Evolutionary conservation across 352 stramenopile genomes (phyloP), one percentile per base, ranked within the genome.

Genomic region (Pythium brassicae): DNA sequence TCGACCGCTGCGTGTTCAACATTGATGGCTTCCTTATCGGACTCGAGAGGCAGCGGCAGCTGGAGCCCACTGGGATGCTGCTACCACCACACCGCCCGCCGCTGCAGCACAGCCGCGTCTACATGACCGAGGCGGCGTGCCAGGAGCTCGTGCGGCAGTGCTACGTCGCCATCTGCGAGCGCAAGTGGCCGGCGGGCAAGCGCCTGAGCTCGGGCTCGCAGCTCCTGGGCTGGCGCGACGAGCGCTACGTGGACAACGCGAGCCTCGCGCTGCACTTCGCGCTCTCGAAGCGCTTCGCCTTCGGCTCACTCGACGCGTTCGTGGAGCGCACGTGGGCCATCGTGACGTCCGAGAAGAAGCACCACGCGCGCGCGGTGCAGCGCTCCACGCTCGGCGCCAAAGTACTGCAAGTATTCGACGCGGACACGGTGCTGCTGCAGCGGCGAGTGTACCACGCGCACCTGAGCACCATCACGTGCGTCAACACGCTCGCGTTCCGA

Each of bases 261-360:
- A 74, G 10, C n/a, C 44, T 47, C 22, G 25, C 61, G 50, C 60
- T 81, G 43, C 71, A 81, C 57, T 81, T 78, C 43, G 66, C 69
- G 43, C 65, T 81, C 54, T 63, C 63, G 0, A 81, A 81, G 46
- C 55, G 45, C 26, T 45, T 81, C 14, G 52, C 34, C 10, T 51
- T 57, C 19, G 61, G 68, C 52, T 69, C 66, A 27, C 51, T 53
- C 29, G 68, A 69, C 39, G 56, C 54, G 34, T 67, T 81, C 37
- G 73, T 76, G 66, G 55, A 70, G 32, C 72, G 68, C 49, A 78
- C 71, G 44, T 81, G 71, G 71, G 71, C 71, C 25, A 78, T 81
- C 32, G 69, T 78, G 25, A 81, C 71, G n/a, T 78, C 69, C 9
- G 66, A 71, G 40, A 53, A 81, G 45, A 66, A 78, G 39, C 76